These are phyloP conservation scores for Garcia nutans DNA, from an alignment of 345 rosid species.

Conservation along the genomic window DNA sequence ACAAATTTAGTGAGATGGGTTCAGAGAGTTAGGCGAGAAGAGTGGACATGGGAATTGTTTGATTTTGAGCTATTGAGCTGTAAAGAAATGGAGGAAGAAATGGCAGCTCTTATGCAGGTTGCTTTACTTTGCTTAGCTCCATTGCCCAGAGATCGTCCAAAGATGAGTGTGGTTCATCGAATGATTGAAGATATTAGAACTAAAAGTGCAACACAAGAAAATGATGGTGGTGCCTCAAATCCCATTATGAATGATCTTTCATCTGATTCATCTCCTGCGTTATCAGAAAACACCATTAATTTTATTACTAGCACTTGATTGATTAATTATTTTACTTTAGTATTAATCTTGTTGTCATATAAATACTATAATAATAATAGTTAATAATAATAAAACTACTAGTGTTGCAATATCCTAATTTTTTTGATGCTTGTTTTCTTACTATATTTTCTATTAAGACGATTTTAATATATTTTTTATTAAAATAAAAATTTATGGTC, in stretches of 20 bases:
- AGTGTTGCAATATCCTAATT: neutral
- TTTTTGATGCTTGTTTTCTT: neutral
- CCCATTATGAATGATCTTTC: slow-evolving; percentile 31
- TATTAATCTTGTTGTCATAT: no score
- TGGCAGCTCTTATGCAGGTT: slow-evolving; percentile 40
- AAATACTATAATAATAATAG: no score
- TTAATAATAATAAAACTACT: neutral
- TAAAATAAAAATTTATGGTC: no score
- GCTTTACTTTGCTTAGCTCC: slow-evolving; percentile 44
- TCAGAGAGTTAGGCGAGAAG: slow-evolving; percentile 26
- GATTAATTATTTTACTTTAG: no score
- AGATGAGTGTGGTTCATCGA: slow-evolving; percentile 35
- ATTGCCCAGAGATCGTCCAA: slow-evolving; percentile 44
- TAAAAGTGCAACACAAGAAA: slow-evolving; percentile 16
- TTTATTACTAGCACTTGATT: slow-evolving; percentile 1
- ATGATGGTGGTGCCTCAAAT: slow-evolving; percentile 13
- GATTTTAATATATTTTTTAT: no score
- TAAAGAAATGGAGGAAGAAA: slow-evolving; percentile 39
- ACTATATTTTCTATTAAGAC: neutral
- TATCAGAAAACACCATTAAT: slow-evolving; percentile 22
- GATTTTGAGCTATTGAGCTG: slow-evolving; percentile 38
- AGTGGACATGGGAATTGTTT: slow-evolving; percentile 39
- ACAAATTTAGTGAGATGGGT: slow-evolving; percentile 42
- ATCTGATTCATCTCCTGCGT: slow-evolving; percentile 41
- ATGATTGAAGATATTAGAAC: slow-evolving; percentile 42